phyloP scores from a whole-genome alignment of 352 stramenopile genomes.

The Thraustochytrium sp. region DNA sequence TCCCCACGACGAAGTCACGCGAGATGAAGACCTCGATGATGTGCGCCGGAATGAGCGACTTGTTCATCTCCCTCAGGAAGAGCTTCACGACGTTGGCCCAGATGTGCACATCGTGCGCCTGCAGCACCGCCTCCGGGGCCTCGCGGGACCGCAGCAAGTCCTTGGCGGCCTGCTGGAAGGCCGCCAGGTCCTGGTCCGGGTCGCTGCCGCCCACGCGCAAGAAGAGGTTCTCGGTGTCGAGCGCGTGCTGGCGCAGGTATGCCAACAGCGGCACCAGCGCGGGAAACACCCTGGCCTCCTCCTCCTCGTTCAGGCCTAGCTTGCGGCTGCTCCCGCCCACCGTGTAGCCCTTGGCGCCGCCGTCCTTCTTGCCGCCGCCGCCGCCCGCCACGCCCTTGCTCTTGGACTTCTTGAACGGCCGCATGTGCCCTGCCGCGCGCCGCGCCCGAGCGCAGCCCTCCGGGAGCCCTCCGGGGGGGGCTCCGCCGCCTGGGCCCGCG shows the following conservation, averaged over 20 bases:
- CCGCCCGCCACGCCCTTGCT: no score
- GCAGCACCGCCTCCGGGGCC: neutral
- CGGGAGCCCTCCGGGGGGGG: no score
- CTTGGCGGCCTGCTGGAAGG: neutral
- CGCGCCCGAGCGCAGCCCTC: no score
- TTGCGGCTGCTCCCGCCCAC: neutral
- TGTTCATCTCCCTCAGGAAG: conserved; percentile 33
- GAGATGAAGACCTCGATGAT: neutral
- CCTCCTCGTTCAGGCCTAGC: conserved; percentile 25
- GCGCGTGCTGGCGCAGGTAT: neutral
- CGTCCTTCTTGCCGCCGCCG: no score
- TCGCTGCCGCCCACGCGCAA: neutral
- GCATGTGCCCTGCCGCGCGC: no score
- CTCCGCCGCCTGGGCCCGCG: no score
- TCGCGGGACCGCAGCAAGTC: neutral
- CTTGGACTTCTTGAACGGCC: neutral
- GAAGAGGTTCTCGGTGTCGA: conserved; percentile 15
- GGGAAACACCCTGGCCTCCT: neutral
- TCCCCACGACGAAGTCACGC: neutral
- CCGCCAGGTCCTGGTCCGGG: neutral
- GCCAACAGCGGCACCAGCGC: neutral
- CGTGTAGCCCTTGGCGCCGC: no score
- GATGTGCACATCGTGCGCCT: neutral
- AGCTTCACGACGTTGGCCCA: conserved; percentile 33
- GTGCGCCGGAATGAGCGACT: neutral